Base-by-base conservation (phyloP, 208 protist species). In the Trypanosoma brucei region DNA sequence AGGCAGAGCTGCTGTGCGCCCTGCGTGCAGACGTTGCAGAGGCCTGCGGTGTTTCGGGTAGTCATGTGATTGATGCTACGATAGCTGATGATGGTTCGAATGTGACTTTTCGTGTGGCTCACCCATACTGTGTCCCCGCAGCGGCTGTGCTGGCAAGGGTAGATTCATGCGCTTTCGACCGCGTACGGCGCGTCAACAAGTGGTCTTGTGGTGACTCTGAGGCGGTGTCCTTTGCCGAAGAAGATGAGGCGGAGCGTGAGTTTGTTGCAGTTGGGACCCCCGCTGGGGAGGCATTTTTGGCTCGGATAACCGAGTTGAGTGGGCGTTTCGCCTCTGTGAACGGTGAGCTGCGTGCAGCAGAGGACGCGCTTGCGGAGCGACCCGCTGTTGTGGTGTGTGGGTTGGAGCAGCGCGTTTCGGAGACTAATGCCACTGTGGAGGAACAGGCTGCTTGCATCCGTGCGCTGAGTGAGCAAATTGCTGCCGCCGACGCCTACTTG, bases 271-370 rank as follows among this genome's bases (percentile, higher is more conserved):
- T 46, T 6, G 42, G 42, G 8, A 46, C 42, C 42, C 42, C 42
- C 42, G 42, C 42, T 11, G 42, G 42, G 11, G 42, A 31, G 7
- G 45, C 33, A 8, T n/a, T 52, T 33, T 13, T n/a, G 2, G 34
- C 50, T 7, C 40, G 65, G 34, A 58, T 66, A 34, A 37, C n/a
- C 6, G 70, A 75, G 39, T 56, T 75, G 14, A 70, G 40, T 46
- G 63, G 35, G 7, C 40, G 61, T 3, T 61, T 37, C 46, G 55
- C 51, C 11, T 39, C 46, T 11, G 40, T 62, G 13, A 39, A 60
- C 4, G 39, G 37, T 13, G 6, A 39, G 40, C 42, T 50, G 30
- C 45, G 50, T 65, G 36, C 6, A 3, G 33, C 31, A 38, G n/a
- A 61, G n/a, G 5, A 13, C 9, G 7, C 35, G 3, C 60, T 56